phyloP scores from a whole-genome alignment of 148 eudicot species.

The Talinum fruticosum region DNA sequence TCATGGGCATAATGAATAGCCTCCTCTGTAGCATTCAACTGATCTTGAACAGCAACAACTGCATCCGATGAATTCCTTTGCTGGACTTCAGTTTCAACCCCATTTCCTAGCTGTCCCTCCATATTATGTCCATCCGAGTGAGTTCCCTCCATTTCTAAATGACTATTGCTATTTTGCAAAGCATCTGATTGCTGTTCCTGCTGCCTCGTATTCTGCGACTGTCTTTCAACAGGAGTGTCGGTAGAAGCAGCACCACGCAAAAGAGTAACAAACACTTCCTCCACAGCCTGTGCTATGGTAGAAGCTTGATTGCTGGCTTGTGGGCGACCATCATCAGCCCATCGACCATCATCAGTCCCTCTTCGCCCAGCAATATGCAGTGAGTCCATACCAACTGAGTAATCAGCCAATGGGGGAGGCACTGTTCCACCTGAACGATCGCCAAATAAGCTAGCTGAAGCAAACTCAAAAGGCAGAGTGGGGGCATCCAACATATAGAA shows the following conservation, averaged over 20 bases:
- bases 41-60: slow-evolving; percentile 31
- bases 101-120: slow-evolving; percentile 35
- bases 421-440: slow-evolving; percentile 62
- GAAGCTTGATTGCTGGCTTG: slow-evolving; percentile 87
- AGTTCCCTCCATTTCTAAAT: slow-evolving; percentile 30
- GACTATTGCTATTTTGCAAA: slow-evolving; percentile 29
- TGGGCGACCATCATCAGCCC: slow-evolving; percentile 99
- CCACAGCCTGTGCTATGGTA: slow-evolving; percentile 75
- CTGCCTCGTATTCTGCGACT: slow-evolving; percentile 34
- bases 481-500: slow-evolving; percentile 92
- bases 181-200: slow-evolving; percentile 35
- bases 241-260: slow-evolving; percentile 44
- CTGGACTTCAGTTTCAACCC: slow-evolving; percentile 32
- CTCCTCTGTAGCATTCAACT: slow-evolving; percentile 32
- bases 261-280: slow-evolving; percentile 67
- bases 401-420: slow-evolving; percentile 68
- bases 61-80: slow-evolving; percentile 35
- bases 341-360: slow-evolving; percentile 94
- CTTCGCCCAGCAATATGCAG: slow-evolving; percentile 69
- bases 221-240: slow-evolving; percentile 39
- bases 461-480: slow-evolving; percentile 65
- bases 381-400: slow-evolving; percentile 84
- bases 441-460: slow-evolving; percentile 61
- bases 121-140: slow-evolving; percentile 33
- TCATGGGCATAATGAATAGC: slow-evolving; percentile 28